Evolutionary conservation across 345 rosid genomes (phyloP).

Genomic region (Camelina sativa): DNA sequence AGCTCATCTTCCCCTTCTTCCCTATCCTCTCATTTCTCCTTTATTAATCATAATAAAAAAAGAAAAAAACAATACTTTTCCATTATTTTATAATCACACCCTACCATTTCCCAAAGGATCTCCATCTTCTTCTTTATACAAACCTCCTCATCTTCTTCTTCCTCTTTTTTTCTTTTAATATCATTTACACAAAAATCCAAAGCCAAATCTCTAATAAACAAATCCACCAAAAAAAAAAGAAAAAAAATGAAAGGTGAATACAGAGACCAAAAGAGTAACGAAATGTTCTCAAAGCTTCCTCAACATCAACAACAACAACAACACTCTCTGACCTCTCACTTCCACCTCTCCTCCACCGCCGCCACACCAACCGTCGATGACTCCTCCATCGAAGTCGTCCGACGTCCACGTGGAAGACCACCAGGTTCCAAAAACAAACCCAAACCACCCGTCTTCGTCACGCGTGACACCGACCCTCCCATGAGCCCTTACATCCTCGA

Average conservation of each 20-base stretch:
- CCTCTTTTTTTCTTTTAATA: neutral
- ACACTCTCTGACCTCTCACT: slow-evolving; percentile 57
- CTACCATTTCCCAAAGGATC: slow-evolving; percentile 11
- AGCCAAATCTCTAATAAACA: slow-evolving; percentile 17
- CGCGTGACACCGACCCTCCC: slow-evolving; percentile 68
- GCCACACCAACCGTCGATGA: slow-evolving; percentile 54
- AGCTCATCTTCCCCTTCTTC: slow-evolving; percentile 47
- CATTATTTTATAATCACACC: slow-evolving; percentile 1
- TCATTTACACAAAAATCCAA: slow-evolving; percentile 28
- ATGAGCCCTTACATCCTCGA: slow-evolving; percentile 95
- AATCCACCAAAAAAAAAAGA: slow-evolving; percentile 14
- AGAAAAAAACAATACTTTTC: slow-evolving; percentile 22
- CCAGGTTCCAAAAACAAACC: slow-evolving; percentile 94
- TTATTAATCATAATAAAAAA: neutral
- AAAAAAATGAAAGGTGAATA: slow-evolving; percentile 72
- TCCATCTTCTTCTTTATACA: slow-evolving; percentile 15
- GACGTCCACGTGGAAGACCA: slow-evolving; percentile 88
- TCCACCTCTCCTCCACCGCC: slow-evolving; percentile 48
- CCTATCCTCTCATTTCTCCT: slow-evolving; percentile 25
- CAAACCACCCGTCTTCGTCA: slow-evolving; percentile 63
- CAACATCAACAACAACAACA: slow-evolving; percentile 45
- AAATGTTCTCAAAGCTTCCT: slow-evolving; percentile 67
- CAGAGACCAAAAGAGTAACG: slow-evolving; percentile 46
- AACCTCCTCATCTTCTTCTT: neutral
- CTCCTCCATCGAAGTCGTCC: slow-evolving; percentile 70